Conservation (phyloP, 345 rosid species). For the Zanthoxylum bungeanum region DNA sequence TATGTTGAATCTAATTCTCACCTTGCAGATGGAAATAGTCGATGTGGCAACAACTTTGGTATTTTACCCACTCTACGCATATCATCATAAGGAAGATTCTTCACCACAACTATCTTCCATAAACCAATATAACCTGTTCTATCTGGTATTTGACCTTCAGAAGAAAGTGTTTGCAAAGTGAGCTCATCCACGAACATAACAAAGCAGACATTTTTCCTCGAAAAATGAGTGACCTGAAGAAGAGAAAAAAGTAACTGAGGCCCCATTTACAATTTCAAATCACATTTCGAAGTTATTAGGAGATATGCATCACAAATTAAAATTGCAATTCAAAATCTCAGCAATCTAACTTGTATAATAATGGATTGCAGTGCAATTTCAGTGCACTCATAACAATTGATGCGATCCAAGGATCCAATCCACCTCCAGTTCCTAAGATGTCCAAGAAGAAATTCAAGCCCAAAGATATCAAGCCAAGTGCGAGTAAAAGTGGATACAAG, state of each 20-base stretch:
- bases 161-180: conserved; percentile 64
- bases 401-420: no score
- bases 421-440: no score
- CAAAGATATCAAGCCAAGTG: no score
- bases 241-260: conserved; percentile 11
- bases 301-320: not conserved
- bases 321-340: not conserved
- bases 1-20: conserved; percentile 25
- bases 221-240: conserved; percentile 71
- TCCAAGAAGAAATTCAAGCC: no score
- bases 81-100: conserved; percentile 79
- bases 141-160: conserved; percentile 79
- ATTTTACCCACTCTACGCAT: conserved; percentile 97
- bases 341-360: not conserved
- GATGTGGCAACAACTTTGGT: conserved; percentile 85
- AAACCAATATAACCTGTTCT: conserved; percentile 83
- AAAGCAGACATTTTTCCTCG: conserved; percentile 96
- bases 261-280: not conserved
- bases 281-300: not conserved
- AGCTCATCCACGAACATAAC: conserved; percentile 89
- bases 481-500: no score
- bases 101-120: conserved; percentile 92
- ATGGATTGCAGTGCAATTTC: not conserved
- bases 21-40: conserved; percentile 98
- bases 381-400: not conserved